Evolutionary conservation across 148 eudicot genomes (phyloP).

Genomic region (Arbutus unedo): DNA sequence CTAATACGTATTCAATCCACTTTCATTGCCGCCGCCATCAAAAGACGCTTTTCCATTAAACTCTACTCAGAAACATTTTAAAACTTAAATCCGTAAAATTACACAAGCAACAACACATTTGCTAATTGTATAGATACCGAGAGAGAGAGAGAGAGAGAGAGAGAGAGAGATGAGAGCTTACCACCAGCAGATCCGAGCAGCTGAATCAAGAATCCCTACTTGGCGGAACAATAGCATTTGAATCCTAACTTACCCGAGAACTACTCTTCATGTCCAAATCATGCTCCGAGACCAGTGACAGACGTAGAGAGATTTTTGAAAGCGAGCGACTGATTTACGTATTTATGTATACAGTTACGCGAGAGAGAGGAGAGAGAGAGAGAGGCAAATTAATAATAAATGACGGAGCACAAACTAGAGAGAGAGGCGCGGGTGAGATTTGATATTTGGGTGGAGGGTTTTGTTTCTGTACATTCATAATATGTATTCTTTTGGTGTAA

Average conservation of each 20-base stretch:
- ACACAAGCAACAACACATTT: not conserved
- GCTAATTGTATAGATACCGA: not conserved
- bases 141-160: not conserved
- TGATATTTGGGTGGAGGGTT: not conserved
- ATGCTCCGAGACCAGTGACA: constrained; percentile 6
- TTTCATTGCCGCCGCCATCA: constrained; percentile 1
- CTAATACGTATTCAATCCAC: not conserved
- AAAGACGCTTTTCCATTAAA: constrained; percentile 1
- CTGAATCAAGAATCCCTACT: not conserved
- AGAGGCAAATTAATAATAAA: not conserved
- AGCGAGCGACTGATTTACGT: not conserved
- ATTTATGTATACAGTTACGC: not conserved
- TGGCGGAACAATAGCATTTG: constrained; percentile 12
- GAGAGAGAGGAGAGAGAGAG: constrained; percentile 6
- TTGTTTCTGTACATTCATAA: too few species aligned
- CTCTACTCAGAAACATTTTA: too few species aligned
- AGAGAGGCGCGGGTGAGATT: not conserved
- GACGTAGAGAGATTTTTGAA: constrained; percentile 6
- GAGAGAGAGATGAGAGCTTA: constrained; percentile 6
- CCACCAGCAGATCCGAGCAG: constrained; percentile 6
- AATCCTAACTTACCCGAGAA: not conserved
- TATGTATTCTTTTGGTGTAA: too few species aligned
- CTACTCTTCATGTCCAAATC: constrained; percentile 12
- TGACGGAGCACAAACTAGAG: not conserved
- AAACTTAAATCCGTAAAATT: not conserved